Percentiles rank a stretch among this genome's conserved stretches.
Conservation (phyloP, 305 asterid genomes). For the Fraxinus greggii region DNA sequence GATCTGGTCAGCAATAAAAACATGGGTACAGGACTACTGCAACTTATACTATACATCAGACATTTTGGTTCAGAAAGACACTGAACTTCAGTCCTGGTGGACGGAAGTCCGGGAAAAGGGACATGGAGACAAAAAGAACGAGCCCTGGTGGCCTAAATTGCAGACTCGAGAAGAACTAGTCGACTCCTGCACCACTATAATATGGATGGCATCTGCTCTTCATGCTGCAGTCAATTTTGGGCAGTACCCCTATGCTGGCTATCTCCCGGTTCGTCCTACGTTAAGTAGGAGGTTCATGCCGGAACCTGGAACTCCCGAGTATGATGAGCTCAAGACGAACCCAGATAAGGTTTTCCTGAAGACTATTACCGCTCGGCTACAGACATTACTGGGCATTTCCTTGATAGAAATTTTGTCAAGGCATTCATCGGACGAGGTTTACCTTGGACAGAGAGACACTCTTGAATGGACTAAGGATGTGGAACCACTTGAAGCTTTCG, state of each 20-base stretch:
- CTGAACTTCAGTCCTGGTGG: slow-evolving; percentile 86
- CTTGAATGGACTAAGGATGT: slow-evolving; percentile 71
- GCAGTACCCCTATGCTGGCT: slow-evolving; percentile 79
- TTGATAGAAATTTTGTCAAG: slow-evolving; percentile 70
- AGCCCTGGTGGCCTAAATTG: slow-evolving; percentile 82
- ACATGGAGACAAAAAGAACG: slow-evolving; percentile 72
- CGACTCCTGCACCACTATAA: slow-evolving; percentile 60
- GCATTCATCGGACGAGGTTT: slow-evolving; percentile 72
- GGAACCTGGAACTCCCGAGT: slow-evolving; percentile 51
- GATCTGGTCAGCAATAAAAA: slow-evolving; percentile 75
- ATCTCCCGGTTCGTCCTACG: slow-evolving; percentile 67
- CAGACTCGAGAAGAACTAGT: slow-evolving; percentile 47
- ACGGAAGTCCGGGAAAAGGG: slow-evolving; percentile 67
- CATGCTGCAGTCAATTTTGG: slow-evolving; percentile 96
- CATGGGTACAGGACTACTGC: slow-evolving; percentile 76
- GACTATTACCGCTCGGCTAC: slow-evolving; percentile 71
- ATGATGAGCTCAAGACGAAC: slow-evolving; percentile 53
- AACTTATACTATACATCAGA: slow-evolving; percentile 53
- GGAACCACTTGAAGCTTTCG: slow-evolving; percentile 48
- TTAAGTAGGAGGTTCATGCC: slow-evolving; percentile 77
- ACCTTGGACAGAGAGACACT: slow-evolving; percentile 68
- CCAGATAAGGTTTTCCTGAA: slow-evolving; percentile 67
- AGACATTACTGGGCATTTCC: slow-evolving; percentile 61
- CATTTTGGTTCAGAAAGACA: slow-evolving; percentile 41
- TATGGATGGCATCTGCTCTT: slow-evolving; percentile 85